Percentiles rank a stretch among this genome's conserved stretches.
Conservation (phyloP, 2,329 filamentous ascomycete species). For the Aspergillus persii region DNA sequence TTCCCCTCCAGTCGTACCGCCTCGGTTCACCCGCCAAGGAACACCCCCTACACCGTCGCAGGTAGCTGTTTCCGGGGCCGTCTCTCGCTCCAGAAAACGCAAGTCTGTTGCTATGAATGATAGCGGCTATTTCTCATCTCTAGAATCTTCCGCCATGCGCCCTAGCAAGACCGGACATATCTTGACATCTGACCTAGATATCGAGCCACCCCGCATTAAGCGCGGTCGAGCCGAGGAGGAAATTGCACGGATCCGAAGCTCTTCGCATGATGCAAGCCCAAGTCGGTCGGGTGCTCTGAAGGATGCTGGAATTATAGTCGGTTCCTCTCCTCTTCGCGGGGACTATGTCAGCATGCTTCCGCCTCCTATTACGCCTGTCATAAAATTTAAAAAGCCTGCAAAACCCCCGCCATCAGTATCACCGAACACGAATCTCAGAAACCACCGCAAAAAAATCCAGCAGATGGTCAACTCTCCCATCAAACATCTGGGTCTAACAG, state of each 20-base stretch:
- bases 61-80: constrained; percentile 60
- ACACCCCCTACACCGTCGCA: constrained; percentile 71
- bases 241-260: constrained; percentile 87
- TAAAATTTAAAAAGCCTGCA: constrained; percentile 71
- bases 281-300: constrained; percentile 50
- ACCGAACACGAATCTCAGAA: constrained; percentile 85
- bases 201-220: constrained; percentile 76
- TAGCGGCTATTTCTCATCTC: constrained; percentile 94
- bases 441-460: constrained; percentile 80
- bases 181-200: constrained; percentile 70
- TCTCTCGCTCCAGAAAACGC: constrained; percentile 66
- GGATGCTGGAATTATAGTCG: constrained; percentile 39
- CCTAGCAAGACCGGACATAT: constrained; percentile 63
- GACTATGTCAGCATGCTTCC: constrained; percentile 60
- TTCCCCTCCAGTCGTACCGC: constrained; percentile 75
- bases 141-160: constrained; percentile 84
- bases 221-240: constrained; percentile 92
- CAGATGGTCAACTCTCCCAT: constrained; percentile 78
- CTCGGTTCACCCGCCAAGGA: constrained; percentile 58
- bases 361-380: constrained; percentile 76
- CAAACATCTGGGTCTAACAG: constrained; percentile 42
- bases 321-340: constrained; percentile 67
- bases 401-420: constrained; percentile 75
- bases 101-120: constrained; percentile 81
- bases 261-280: constrained; percentile 83